phyloP scores from a whole-genome alignment of 2,329 filamentous ascomycete species.

The Alternaria infectoria region DNA sequence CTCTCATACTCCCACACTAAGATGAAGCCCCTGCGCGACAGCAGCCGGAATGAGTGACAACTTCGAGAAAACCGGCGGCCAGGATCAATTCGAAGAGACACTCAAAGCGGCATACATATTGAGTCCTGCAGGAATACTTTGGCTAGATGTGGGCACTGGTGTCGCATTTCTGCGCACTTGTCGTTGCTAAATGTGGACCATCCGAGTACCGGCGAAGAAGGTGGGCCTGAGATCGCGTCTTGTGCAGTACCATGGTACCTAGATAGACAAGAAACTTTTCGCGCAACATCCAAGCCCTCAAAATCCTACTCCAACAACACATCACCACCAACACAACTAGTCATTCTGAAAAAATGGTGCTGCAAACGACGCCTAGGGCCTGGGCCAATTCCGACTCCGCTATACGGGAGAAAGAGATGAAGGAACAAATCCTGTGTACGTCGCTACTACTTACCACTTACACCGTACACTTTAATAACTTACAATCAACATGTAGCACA shows the following conservation, averaged over 20 bases:
- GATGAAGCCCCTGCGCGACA: neutral
- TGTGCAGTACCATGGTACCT: neutral
- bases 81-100: neutral
- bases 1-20: neutral
- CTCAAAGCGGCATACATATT: neutral
- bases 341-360: fast-evolving
- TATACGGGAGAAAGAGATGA: neutral
- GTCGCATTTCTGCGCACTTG: neutral
- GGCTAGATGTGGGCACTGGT: neutral
- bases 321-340: neutral
- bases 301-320: neutral
- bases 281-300: neutral
- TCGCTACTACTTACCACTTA: too few species aligned
- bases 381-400: neutral
- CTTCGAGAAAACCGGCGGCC: neutral
- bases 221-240: neutral
- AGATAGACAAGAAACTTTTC: neutral
- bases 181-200: neutral
- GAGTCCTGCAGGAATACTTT: too few species aligned
- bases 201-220: neutral
- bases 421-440: neutral
- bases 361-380: fast-evolving
- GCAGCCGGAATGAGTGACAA: neutral
- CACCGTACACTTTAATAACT: too few species aligned
- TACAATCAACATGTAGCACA: too few species aligned